Percentiles rank a stretch among this genome's conserved stretches.
Evolutionary conservation across 2,329 filamentous ascomycete species (phyloP).

Genomic region (Pezicula radicicola): DNA sequence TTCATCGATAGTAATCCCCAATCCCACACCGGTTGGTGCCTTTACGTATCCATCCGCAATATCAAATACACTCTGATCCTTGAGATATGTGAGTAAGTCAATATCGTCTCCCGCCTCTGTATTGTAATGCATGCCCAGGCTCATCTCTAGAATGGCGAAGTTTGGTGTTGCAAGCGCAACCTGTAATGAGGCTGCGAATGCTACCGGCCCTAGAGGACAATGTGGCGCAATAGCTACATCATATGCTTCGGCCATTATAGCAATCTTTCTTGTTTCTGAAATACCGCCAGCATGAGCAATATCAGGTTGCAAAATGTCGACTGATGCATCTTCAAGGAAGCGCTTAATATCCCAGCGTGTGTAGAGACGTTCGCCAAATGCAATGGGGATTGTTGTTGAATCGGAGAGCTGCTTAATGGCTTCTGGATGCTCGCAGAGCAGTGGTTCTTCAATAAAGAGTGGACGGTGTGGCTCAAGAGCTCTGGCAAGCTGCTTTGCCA

Average conservation of each 20-base stretch:
- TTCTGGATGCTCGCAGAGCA: conserved; percentile 60
- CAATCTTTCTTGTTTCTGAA: conserved; percentile 50
- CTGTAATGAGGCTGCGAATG: conserved; percentile 52
- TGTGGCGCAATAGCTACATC: conserved; percentile 55
- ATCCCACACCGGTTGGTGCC: conserved; percentile 16
- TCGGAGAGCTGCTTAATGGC: conserved; percentile 44
- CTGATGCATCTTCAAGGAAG: conserved; percentile 48
- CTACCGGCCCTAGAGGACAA: conserved; percentile 53
- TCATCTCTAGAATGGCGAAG: conserved; percentile 57
- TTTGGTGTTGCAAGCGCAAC: conserved; percentile 44
- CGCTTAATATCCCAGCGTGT: conserved; percentile 54
- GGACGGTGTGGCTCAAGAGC: conserved; percentile 65
- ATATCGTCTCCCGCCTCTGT: conserved; percentile 37
- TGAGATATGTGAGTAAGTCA: conserved; percentile 48
- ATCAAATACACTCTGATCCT: conserved; percentile 45
- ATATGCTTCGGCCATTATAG: conserved; percentile 53
- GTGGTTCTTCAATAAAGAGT: conserved; percentile 72
- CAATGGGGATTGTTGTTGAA: conserved; percentile 50
- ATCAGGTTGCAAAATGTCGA: conserved; percentile 55
- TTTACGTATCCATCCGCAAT: conserved; percentile 47
- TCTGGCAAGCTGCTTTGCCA: conserved; percentile 73
- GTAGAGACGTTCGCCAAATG: conserved; percentile 52
- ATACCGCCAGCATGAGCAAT: conserved; percentile 53
- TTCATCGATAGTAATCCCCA: conserved; percentile 54
- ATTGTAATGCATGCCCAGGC: conserved; percentile 59